These are phyloP conservation scores for Talaromyces ruber DNA, from an alignment of 495 filamentous ascomycete species.

Conservation along the genomic window DNA sequence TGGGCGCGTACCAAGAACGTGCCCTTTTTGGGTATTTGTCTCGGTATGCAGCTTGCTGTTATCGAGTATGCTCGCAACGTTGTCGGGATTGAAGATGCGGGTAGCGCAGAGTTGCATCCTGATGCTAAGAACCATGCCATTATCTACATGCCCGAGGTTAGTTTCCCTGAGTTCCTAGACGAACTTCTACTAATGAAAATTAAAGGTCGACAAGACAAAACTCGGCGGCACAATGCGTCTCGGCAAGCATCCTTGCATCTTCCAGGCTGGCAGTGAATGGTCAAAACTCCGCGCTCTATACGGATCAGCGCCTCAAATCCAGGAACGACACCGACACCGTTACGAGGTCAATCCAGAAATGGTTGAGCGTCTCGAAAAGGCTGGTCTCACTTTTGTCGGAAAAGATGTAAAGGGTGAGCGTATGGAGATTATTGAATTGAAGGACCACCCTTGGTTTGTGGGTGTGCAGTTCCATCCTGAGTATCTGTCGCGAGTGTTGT, in stretches of 20 bases:
- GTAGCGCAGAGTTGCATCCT: conserved; percentile 57
- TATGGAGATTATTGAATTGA: conserved; percentile 87
- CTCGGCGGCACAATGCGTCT: conserved; percentile 93
- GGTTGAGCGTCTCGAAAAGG: conserved; percentile 24
- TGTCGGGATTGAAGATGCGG: conserved; percentile 50
- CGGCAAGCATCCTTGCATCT: conserved; percentile 63
- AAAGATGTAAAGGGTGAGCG: conserved; percentile 77
- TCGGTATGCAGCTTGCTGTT: conserved; percentile 92
- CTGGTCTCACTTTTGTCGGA: conserved; percentile 42
- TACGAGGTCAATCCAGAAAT: conserved; percentile 39
- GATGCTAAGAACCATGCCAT: conserved; percentile 53
- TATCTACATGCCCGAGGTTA: conserved; percentile 85
- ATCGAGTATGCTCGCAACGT: conserved; percentile 79
- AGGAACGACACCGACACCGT: conserved; percentile 39
- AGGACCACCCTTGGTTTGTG: conserved; percentile 86
- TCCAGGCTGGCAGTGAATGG: conserved; percentile 75
- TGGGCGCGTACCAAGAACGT: conserved; percentile 76
- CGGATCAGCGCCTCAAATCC: conserved; percentile 39
- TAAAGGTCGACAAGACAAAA: conserved; percentile 41
- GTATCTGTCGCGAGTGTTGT: conserved; percentile 38
- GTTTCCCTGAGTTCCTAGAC: background rate
- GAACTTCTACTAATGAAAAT: background rate
- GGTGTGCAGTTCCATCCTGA: conserved; percentile 89
- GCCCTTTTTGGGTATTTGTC: conserved; percentile 86
- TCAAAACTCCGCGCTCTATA: conserved; percentile 70